Conservation (phyloP, 2,329 filamentous ascomycete species). For the Phialophora chinensis region DNA sequence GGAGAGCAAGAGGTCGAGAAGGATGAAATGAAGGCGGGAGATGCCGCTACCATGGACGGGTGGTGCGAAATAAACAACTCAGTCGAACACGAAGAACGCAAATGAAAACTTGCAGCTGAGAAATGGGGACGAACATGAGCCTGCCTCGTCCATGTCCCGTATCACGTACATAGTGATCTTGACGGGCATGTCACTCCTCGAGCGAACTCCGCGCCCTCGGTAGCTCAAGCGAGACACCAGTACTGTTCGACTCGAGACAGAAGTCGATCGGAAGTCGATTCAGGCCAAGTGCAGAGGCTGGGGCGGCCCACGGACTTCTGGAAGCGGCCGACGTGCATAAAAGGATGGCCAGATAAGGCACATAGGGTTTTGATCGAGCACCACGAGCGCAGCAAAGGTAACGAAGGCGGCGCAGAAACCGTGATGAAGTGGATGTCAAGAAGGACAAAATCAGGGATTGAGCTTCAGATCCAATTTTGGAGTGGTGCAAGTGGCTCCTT, state of each 20-base stretch:
- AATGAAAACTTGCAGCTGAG: background rate
- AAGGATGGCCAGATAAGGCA: constrained; percentile 13
- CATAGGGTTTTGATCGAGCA: background rate
- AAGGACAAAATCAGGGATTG: constrained; percentile 2
- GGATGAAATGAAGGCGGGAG: constrained; percentile 1
- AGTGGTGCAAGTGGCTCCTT: background rate
- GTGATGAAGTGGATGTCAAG: constrained; percentile 9
- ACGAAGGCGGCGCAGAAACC: constrained; percentile 6
- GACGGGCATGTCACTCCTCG: constrained; percentile 4
- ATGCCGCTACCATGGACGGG: background rate
- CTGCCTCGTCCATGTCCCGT: background rate
- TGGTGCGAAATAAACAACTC: background rate
- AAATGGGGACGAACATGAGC: background rate
- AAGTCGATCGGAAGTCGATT: constrained; percentile 16
- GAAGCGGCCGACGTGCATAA: constrained; percentile 12
- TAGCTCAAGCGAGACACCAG: constrained; percentile 15
- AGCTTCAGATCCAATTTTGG: constrained; percentile 13
- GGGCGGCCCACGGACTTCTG: constrained; percentile 6
- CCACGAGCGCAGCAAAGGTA: background rate
- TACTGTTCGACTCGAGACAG: constrained; percentile 6
- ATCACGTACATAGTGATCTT: constrained; percentile 8
- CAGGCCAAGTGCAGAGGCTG: constrained; percentile 18
- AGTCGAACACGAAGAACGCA: background rate
- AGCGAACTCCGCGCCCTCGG: background rate
- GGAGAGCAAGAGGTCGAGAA: constrained; percentile 1